Evolutionary conservation across 805 yeast species (phyloP), one percentile per base, ranked within the genome.

Genomic region (Wickerhamiella alocasiicola): DNA sequence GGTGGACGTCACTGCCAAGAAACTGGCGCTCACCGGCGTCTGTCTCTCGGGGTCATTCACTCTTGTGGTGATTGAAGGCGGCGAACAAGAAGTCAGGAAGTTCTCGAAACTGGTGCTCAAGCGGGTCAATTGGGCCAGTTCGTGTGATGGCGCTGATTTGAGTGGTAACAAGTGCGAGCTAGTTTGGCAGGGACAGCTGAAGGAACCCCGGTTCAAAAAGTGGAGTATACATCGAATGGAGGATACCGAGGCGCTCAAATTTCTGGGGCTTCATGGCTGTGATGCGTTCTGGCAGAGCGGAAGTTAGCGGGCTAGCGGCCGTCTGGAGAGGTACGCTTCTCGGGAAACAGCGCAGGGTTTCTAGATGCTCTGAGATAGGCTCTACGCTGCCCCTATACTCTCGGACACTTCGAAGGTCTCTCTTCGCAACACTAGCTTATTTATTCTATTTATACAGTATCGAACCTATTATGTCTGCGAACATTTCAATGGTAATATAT

Each of bases 1-100:
- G 53, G 69, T 87, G 6, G 87, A 83, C 51, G 72, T 71, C 46
- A 84, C 84, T 56, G 94, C 95, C 1, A 74, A 74, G 47, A 88
- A 88, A 54, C 55, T 74, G 36, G 70, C 64, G 2, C 58, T 87
- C 19, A 65, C 64, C 2, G 99, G 98, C 0, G 64, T 74, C 19
- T 49, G 59, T 3, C 41, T 66, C 3, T 39, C 55, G 4, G 47
- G 51, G 25, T 40, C 44, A 6, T 68, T 73, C 46, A 72, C 72
- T 29, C 52, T 87, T 30, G 67, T 88, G 0, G 64, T 88, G 2
- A 78, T 74, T 1, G 88, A 82, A 50, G 96, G 96, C 0, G 77
- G 80, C 0, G 70, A 63, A 24, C 75, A 75, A 46, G 64, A 74
- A 27, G 59, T 81, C 17, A 65, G 64, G n/a, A 72, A 72, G 49